phyloP scores from a whole-genome alignment of 768 basidiomycete genomes.

The Russula earlei region DNA sequence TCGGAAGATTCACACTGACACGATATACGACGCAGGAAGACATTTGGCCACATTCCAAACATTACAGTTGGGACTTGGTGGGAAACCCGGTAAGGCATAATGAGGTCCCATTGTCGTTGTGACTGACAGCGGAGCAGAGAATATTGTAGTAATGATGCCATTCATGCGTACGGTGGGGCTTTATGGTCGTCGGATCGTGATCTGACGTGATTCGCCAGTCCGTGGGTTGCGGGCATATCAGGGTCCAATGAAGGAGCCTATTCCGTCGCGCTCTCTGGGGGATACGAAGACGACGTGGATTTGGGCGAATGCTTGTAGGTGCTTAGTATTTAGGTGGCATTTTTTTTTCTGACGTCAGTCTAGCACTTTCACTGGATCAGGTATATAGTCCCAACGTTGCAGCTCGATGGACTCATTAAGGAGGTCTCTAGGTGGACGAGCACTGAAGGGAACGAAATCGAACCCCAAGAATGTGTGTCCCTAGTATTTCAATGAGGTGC shows the following conservation, averaged over 20 bases:
- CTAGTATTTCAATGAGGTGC: not conserved
- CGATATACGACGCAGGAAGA: slow-evolving; percentile 41
- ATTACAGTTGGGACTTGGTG: slow-evolving; percentile 78
- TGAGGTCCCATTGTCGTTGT: not conserved
- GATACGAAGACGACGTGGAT: slow-evolving; percentile 81
- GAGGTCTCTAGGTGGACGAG: slow-evolving; percentile 54
- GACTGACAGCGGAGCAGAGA: slow-evolving; percentile 28
- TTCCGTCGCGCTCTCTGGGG: slow-evolving; percentile 82
- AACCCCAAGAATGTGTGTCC: slow-evolving; percentile 71
- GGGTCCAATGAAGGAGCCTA: slow-evolving; percentile 62
- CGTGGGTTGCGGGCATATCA: slow-evolving; percentile 77
- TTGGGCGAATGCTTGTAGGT: slow-evolving; percentile 75
- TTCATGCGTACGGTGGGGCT: slow-evolving; percentile 65
- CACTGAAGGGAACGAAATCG: slow-evolving; percentile 74
- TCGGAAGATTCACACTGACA: not conserved
- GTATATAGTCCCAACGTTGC: slow-evolving; percentile 27
- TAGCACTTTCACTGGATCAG: slow-evolving; percentile 77
- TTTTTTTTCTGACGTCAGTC: not conserved
- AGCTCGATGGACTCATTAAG: not conserved
- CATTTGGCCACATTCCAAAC: slow-evolving; percentile 72
- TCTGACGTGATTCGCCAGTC: slow-evolving; percentile 34
- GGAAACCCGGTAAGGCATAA: slow-evolving; percentile 45
- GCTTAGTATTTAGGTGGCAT: not conserved
- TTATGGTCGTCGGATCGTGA: not conserved
- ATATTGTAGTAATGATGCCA: slow-evolving; percentile 62